Evolutionary conservation across 73 alveolate genomes (phyloP).

Genomic region (Stentor coeruleus): DNA sequence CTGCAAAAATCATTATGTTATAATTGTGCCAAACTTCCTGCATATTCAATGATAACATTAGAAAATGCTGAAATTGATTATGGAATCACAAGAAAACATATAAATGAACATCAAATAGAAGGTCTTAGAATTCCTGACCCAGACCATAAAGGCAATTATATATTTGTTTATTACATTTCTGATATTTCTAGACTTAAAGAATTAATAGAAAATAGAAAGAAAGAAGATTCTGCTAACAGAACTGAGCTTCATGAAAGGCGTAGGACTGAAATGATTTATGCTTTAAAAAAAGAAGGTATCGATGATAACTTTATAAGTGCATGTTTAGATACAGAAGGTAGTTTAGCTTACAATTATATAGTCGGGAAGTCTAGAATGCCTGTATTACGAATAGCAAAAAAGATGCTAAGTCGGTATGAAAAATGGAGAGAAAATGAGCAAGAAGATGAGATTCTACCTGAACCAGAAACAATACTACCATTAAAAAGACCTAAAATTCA

Average conservation of each 20-base stretch:
- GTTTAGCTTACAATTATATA: neutral
- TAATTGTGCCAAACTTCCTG: neutral
- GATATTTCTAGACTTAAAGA: neutral
- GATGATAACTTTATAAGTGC: neutral
- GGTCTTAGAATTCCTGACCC: constrained; percentile 32
- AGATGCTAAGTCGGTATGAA: neutral
- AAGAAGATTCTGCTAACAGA: neutral
- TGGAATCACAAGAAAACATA: neutral
- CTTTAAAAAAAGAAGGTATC: neutral
- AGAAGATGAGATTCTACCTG: neutral
- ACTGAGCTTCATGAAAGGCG: constrained; percentile 3
- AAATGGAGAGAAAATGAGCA: neutral
- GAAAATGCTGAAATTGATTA: constrained; percentile 18
- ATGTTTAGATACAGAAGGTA: constrained; percentile 18
- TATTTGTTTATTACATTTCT: constrained; percentile 10
- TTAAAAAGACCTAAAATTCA: constrained; percentile 15
- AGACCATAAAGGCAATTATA: neutral
- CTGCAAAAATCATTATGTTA: constrained; percentile 3
- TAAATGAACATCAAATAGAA: constrained; percentile 7
- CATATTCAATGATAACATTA: constrained; percentile 23
- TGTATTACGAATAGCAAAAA: neutral
- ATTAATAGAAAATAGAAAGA: neutral
- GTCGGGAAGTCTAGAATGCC: constrained; percentile 23
- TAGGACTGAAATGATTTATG: constrained; percentile 18
- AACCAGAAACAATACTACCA: constrained; percentile 7